Percentiles rank a stretch among this genome's conserved stretches.
Conservation (phyloP, 441 rosid species). For the Cnidoscolus chayamansa region DNA sequence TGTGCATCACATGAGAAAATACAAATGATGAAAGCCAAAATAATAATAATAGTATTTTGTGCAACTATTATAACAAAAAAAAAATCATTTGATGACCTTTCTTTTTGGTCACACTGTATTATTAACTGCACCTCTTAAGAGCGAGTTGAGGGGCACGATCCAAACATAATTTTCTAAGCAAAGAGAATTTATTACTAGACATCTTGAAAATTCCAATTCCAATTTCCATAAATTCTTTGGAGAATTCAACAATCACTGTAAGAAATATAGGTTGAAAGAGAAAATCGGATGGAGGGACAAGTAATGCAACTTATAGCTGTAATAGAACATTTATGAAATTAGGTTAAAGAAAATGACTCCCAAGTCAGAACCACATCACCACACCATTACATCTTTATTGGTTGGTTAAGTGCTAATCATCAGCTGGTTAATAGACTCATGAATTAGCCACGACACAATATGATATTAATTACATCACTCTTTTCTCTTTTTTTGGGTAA, state of each 20-base stretch:
- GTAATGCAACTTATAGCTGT: not conserved
- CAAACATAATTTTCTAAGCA: not conserved
- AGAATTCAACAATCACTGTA: not conserved
- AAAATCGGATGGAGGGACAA: not conserved
- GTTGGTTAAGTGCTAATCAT: slow-evolving; percentile 3
- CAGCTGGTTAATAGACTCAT: not conserved
- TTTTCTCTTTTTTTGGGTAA: not conserved
- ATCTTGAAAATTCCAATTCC: not conserved
- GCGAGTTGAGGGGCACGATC: not conserved
- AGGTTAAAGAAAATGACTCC: not conserved
- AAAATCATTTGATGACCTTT: not conserved
- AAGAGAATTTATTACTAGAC: not conserved
- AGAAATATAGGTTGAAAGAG: not conserved
- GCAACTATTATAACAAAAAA: not conserved
- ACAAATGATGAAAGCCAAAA: not conserved
- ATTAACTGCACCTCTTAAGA: not conserved
- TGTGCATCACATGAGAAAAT: not conserved
- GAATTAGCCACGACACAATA: too few relatives aligned
- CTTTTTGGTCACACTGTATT: not conserved
- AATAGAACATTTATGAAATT: not conserved
- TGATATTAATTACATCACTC: too few relatives aligned
- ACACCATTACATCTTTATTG: not conserved
- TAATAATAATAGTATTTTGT: not conserved
- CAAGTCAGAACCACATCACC: not conserved
- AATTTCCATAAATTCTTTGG: not conserved